Evolutionary conservation across 2,329 filamentous ascomycete species (phyloP).

Genomic region (Aureobasidium zeae): DNA sequence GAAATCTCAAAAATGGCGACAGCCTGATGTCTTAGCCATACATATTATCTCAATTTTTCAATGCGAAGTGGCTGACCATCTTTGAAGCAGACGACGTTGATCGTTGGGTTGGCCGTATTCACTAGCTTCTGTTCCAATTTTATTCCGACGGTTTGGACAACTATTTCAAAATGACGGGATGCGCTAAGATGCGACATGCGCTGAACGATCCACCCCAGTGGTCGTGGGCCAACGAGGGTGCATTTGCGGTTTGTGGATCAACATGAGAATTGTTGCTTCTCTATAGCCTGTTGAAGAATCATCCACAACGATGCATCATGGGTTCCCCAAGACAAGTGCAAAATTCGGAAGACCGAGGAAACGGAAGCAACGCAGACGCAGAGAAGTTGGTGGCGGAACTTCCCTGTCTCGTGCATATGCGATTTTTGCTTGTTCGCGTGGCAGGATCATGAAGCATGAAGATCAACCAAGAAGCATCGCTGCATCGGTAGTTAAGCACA

Average conservation of each 20-base stretch:
- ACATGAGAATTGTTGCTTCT: too few relatives aligned
- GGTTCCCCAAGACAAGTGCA: neutral
- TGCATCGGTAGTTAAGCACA: neutral
- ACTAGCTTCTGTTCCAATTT: conserved; percentile 6
- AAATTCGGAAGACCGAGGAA: neutral
- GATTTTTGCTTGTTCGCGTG: conserved; percentile 8
- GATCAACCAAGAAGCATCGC: conserved; percentile 2
- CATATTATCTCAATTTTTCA: too few relatives aligned
- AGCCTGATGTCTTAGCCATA: too few relatives aligned
- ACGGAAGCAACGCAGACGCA: conserved; percentile 5
- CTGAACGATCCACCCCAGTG: neutral
- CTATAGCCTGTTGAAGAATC: neutral
- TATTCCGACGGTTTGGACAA: conserved; percentile 9
- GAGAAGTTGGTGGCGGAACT: conserved; percentile 5
- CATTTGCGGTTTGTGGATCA: too few relatives aligned
- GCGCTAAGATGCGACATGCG: conserved; percentile 4
- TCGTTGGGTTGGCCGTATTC: conserved; percentile 7
- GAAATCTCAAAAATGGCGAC: too few relatives aligned
- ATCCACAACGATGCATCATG: too few relatives aligned
- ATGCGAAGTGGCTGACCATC: too few relatives aligned
- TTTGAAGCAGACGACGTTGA: conserved; percentile 6
- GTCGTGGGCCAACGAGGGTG: conserved; percentile 8
- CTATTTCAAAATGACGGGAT: conserved; percentile 7
- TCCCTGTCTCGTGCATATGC: conserved; percentile 5
- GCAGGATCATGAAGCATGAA: conserved; percentile 4